phyloP scores from a whole-genome alignment of 257 asterid species.

The Solanum sparsipilum region DNA sequence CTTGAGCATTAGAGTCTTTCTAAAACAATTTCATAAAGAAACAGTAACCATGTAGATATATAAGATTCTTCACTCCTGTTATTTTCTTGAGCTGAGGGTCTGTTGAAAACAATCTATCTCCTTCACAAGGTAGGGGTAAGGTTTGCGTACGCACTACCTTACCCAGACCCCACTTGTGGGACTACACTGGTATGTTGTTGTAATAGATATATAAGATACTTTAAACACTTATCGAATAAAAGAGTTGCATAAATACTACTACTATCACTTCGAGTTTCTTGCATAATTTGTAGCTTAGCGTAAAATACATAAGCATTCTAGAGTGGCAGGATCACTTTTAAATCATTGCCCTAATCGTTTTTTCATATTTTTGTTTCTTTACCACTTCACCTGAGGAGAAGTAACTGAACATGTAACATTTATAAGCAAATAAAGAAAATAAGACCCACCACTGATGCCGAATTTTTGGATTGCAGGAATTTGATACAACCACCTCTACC shows the following conservation, averaged over 20 bases:
- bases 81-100: not conserved
- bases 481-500: slow-evolving; percentile 83
- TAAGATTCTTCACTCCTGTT: not conserved
- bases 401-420: not conserved
- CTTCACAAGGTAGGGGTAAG: not conserved
- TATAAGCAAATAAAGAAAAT: not conserved
- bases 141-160: not conserved
- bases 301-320: not conserved
- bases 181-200: not conserved
- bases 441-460: slow-evolving; percentile 40
- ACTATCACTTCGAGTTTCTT: not conserved
- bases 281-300: not conserved
- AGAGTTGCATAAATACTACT: not conserved
- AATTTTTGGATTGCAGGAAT: slow-evolving; percentile 52
- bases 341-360: not conserved
- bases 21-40: not conserved
- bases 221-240: not conserved
- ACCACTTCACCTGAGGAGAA: not conserved
- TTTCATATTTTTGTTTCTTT: not conserved
- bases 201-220: not conserved
- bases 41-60: not conserved
- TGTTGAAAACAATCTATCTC: not conserved
- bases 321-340: not conserved
- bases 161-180: not conserved
- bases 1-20: not conserved